Evolutionary conservation across 2,329 filamentous ascomycete species (phyloP), one percentile per base, ranked within the genome.

Genomic region (Exutisphaerella laricina): DNA sequence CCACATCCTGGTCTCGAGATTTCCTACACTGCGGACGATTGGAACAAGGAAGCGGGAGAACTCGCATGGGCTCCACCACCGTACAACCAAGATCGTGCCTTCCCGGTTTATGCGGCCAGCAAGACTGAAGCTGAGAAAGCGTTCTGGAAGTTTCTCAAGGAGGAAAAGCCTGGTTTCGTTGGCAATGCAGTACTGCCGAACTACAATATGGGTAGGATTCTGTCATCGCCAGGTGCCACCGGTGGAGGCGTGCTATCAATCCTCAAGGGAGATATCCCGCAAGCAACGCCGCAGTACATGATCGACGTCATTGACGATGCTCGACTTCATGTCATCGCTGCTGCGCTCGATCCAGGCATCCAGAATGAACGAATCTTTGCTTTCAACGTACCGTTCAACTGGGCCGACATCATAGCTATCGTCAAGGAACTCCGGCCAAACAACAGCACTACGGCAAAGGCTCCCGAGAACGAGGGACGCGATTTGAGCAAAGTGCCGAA

Each of bases 291-390:
- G 6, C 55, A 53, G 29, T 54, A 70, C 56, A 69, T 59, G 53
- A 60, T 75, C 17, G 63, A 75, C 49, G 67, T 74, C 0, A 60
- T 70, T 8, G 75, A 80, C 39, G 55, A 55, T 3, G 77, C 73
- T 0, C 61, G 70, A 0, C 57, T 81, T 0, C 76, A 80, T 29
- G 64, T 79, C 2, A 70, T 72, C 2, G 77, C 71, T 0, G 60
- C 74, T 5, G 51, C 45, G 1, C 62, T 77, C 0, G 62, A 75
- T 16, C 62, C 66, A 0, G 61, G 66, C 0, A 66, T 78, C 0
- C 46, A 60, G 2, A 65, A 66, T 0, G 70, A 80, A 52, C 69
- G 78, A 1, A 56, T 82, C 6, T 77, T 79, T 53, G 77, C 64
- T 1, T 77, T 73, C 39, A 74, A 71, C 0, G 61, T 66, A 1